Conservation (phyloP, 495 filamentous ascomycete species). For the Pseudevernia furfuracea region DNA sequence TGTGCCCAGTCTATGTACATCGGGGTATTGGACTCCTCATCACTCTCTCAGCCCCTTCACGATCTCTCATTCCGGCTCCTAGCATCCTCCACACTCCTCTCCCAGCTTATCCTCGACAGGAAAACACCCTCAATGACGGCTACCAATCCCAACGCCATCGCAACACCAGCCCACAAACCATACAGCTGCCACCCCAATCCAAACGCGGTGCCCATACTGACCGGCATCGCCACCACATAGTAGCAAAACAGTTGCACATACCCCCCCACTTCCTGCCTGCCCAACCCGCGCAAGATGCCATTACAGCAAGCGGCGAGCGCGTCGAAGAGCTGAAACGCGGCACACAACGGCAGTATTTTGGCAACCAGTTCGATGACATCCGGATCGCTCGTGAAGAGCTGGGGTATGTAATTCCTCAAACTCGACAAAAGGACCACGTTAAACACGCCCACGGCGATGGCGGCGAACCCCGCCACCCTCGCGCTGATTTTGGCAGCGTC, state of each 20-base stretch:
- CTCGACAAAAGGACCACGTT: constrained; percentile 61
- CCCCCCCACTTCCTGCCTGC: constrained; percentile 79
- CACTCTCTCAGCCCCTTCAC: constrained; percentile 28
- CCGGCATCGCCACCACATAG: constrained; percentile 76
- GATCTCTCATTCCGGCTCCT: constrained; percentile 54
- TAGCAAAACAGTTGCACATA: constrained; percentile 80
- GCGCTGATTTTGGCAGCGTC: constrained; percentile 64
- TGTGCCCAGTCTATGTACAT: neutral
- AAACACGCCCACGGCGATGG: constrained; percentile 62
- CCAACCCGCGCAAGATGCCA: constrained; percentile 75
- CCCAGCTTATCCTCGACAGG: constrained; percentile 60
- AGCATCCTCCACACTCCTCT: constrained; percentile 67
- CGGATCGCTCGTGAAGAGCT: constrained; percentile 70
- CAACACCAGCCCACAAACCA: constrained; percentile 79
- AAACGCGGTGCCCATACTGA: constrained; percentile 71
- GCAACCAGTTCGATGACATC: constrained; percentile 74
- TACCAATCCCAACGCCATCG: constrained; percentile 53
- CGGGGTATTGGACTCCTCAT: neutral
- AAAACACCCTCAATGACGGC: constrained; percentile 58
- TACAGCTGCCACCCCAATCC: constrained; percentile 61
- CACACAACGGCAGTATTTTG: constrained; percentile 64
- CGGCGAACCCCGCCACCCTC: constrained; percentile 58
- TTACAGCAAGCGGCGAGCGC: constrained; percentile 68
- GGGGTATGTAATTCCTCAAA: constrained; percentile 60
- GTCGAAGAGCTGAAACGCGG: constrained; percentile 85